Conservation (phyloP, 345 rosid genomes). For the Lenwebbia sp. region DNA sequence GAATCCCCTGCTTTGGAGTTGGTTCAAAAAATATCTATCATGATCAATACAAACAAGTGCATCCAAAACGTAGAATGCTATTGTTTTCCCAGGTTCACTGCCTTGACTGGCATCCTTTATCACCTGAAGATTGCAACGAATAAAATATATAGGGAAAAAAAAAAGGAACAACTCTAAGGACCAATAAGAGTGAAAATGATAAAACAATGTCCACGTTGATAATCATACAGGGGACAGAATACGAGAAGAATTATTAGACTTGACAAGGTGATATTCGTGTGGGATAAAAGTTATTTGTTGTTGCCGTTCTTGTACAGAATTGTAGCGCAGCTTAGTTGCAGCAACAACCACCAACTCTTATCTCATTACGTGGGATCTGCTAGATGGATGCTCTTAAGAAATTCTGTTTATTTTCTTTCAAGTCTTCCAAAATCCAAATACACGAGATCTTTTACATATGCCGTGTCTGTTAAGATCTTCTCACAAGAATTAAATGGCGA, state of each 20-base stretch:
- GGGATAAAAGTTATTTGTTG: not conserved
- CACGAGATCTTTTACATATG: not conserved
- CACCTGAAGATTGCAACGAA: constrained; percentile 27
- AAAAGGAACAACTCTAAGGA: not conserved
- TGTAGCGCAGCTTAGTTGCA: not conserved
- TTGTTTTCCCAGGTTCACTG: constrained; percentile 85
- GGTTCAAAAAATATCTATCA: constrained; percentile 76
- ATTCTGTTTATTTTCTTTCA: not conserved
- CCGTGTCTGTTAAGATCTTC: not conserved
- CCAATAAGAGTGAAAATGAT: not conserved
- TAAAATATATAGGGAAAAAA: not conserved
- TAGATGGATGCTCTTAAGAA: not conserved
- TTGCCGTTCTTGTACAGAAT: not conserved
- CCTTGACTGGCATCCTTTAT: constrained; percentile 84
- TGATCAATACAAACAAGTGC: constrained; percentile 76
- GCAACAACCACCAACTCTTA: not conserved
- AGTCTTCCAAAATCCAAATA: not conserved
- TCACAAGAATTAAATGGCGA: not conserved
- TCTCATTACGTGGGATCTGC: not conserved
- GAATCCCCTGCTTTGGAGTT: constrained; percentile 94
- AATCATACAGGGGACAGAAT: not conserved
- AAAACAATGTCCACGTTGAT: not conserved
- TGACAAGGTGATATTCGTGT: not conserved
- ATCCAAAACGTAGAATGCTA: constrained; percentile 83
- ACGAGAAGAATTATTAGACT: not conserved